phyloP scores from a whole-genome alignment of 73 alveolate genomes.

The Paraurostyla sp. region DNA sequence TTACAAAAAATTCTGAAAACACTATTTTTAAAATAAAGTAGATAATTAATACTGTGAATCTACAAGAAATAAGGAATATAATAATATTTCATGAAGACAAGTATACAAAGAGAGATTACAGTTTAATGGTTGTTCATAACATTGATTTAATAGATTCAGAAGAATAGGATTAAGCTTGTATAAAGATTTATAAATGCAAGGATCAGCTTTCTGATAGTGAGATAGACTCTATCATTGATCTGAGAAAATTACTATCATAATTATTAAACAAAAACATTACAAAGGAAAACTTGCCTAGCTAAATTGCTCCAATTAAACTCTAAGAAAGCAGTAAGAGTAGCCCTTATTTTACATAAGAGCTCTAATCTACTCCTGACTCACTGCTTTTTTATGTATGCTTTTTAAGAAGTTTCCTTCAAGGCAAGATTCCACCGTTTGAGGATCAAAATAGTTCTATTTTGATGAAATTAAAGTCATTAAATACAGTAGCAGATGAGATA shows the following conservation, averaged over 20 bases:
- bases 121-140: conserved; percentile 1
- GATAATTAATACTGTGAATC: neutral
- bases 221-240: conserved; percentile 23
- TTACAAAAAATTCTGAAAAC: neutral
- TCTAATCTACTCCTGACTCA: too few species aligned
- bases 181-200: neutral
- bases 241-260: conserved; percentile 23
- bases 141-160: neutral
- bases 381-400: too few species aligned
- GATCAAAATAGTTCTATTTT: too few species aligned
- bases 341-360: too few species aligned
- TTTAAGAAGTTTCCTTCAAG: too few species aligned
- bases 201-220: conserved; percentile 43
- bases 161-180: neutral
- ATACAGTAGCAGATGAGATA: neutral
- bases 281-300: conserved; percentile 30
- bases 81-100: conserved; percentile 26
- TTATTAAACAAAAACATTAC: neutral
- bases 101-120: conserved; percentile 21
- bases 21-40: neutral
- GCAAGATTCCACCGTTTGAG: too few species aligned
- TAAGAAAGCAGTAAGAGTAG: too few species aligned
- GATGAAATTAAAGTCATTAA: neutral
- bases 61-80: neutral
- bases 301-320: neutral